Base-by-base conservation (phyloP, 108 stramenopile species). In the Poteriospumella lacustris region DNA sequence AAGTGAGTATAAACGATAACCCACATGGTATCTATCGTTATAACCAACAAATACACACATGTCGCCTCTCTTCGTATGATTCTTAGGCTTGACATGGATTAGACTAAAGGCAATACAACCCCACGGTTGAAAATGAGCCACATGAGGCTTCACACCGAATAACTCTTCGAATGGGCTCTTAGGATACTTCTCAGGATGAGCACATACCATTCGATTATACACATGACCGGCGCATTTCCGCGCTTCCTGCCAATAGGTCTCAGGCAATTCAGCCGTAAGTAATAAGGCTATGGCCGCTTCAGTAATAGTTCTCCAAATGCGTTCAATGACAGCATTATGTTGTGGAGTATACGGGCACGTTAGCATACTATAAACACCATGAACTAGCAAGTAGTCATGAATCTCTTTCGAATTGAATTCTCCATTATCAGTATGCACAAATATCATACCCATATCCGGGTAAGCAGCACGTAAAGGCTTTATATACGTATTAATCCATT, bases 361-460 rank as follows among this genome's bases (percentile, higher is more conserved):
- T 31, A 33, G 15, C 29, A 64, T 33, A 64, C 29, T 19, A 64
- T 19, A 31, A 33, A 19, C 60, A 33, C 60, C 60, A 64, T 64
- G 60, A 64, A 33, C 15, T 64, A 19, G 60, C 60, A 64, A 19
- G 29, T 31, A 33, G 29, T 64, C 60, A 19, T 64, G 29, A 19
- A 64, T 33, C 15, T 19, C 60, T 33, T 19, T 33, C 60, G 60
- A 64, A 33, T 33, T 64, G 60, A 64, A 64, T 33, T 64, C 60
- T 64, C 60, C 60, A 64, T 64, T 64, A 64, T 64, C 60, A 31
- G 60, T 31, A 31, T 64, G 60, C 15, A 64, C 15, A n/a, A n/a
- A n/a, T n/a, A n/a, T n/a, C n/a, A n/a, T n/a, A n/a, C n/a, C n/a
- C n/a, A n/a, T n/a, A n/a, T n/a, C n/a, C n/a, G n/a, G n/a, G 31